phyloP scores from a whole-genome alignment of 108 stramenopile genomes.

The Cyclotella baltica region DNA sequence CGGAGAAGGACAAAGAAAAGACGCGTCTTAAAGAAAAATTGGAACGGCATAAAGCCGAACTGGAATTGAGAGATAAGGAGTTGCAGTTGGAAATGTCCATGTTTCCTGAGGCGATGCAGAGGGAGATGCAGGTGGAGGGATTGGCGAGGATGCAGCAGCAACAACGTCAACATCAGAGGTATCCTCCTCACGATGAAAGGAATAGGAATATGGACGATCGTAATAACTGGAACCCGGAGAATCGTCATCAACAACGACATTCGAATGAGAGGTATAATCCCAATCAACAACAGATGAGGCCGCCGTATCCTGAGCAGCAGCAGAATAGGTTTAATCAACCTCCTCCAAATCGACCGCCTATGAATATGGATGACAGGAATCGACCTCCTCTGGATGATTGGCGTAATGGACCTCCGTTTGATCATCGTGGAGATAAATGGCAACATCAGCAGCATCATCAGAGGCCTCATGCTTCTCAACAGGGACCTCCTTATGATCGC shows the following conservation, averaged over 20 bases:
- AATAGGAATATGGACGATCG: too few species aligned
- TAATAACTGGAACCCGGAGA: neutral
- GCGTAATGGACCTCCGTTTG: neutral
- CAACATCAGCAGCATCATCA: constrained; percentile 3
- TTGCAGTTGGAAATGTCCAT: constrained; percentile 8
- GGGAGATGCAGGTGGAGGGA: constrained; percentile 3
- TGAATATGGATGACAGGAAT: neutral
- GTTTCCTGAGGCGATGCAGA: neutral
- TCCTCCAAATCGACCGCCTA: neutral
- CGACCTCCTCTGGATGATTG: neutral
- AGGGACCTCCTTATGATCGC: neutral
- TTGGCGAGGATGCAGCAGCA: neutral
- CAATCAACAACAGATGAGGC: neutral
- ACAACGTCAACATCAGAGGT: neutral
- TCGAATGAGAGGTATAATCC: neutral
- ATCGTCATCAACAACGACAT: neutral
- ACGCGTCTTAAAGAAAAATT: constrained; percentile 33
- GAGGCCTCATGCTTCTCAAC: neutral
- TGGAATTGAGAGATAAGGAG: constrained; percentile 4
- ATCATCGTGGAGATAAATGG: neutral
- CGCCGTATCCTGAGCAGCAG: neutral
- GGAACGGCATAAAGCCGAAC: constrained; percentile 15
- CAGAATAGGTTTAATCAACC: neutral
- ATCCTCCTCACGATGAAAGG: neutral
- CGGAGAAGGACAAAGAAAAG: constrained; percentile 39